Base-by-base conservation (phyloP, 495 filamentous ascomycete genomes). In the Penicillium pulvis region DNA sequence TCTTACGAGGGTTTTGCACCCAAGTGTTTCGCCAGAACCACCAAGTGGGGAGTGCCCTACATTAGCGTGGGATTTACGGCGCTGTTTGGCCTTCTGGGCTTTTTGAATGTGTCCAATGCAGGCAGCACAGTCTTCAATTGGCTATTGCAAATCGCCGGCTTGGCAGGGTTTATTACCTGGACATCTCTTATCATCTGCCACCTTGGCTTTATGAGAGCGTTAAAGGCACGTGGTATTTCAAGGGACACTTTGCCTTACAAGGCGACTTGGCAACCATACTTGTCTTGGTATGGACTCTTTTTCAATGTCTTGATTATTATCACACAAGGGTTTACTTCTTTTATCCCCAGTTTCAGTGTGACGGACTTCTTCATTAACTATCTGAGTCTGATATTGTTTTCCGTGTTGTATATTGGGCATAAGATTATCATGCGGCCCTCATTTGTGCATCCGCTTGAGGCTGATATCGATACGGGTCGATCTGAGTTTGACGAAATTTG, bases 91-190 rank as follows among this genome's bases (percentile, higher is more conserved):
- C 64, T 83, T 35, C 70, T 84, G 7, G 78, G 80, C 1, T 84
- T 82, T 65, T 69, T 84, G 69, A 80, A 79, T 49, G 71, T 78
- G 35, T 76, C 78, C 14, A 71, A 70, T 47, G 70, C 75, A 20
- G 77, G 76, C 33, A 63, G 67, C 46, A 75, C 68, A 16, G 87
- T 88, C 6, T 89, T 90, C 71, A 79, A 75, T 60, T 82, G 79
- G 79, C 69, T 83, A 45, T 61, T 81, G 39, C 87, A 88, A 68
- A 87, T 90, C 59, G 80, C 80, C 14, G 76, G 80, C 59, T 82
- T 89, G 19, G 86, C 87, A 19, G 87, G 86, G 1, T 82, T 90
- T 65, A 86, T 88, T 58, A 85, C 83, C 35, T 90, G 87, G 87
- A 74, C 74, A 12, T 82, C 80, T 35, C 80, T 86, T 49, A 82